Base-by-base conservation (phyloP, 1,284 basidiomycete species). In the Hortiboletus rubellus region DNA sequence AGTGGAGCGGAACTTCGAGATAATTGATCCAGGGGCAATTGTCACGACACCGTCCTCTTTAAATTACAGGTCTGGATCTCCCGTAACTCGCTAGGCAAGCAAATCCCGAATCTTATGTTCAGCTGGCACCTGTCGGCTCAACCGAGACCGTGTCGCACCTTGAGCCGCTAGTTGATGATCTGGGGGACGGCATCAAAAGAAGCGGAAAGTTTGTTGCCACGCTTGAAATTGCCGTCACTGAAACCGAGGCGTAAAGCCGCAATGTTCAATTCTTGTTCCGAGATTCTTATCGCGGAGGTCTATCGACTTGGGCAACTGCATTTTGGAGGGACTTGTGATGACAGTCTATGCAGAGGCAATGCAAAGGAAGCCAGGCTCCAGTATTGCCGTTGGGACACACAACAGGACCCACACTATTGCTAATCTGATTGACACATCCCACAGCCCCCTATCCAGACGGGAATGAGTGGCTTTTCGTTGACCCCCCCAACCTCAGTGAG, bases 371-470 rank as follows among this genome's bases (percentile, higher is more conserved):
- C 37, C 44, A 43, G 45, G 40, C 22, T 49, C 42, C 43, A 49
- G 22, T 31, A 34, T 47, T 22, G 27, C 47, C 24, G 31, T 41
- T 40, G 9, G 24, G 41, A 37, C 18, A 14, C 31, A n/a, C 45
- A 22, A 18, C 11, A 7, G 38, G 34, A 68, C 55, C 38, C 54
- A 66, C 50, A 50, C 15, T 38, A 15, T 43, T n/a, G 17, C 22
- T 42, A 53, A 47, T 46, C 22, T 47, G 46, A 49, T 50, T 48
- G 54, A 53, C 46, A 57, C 24, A 50, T 52, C 61, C 67, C 79
- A 59, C 77, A 79, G 5, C 63, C 74, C 10, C 77, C 77, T 46
- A 80, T 74, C 81, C 80, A 80, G 7, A 80, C 76, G 10, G 74
- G 70, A 51, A 69, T 37, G 9, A 51, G 55, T 11, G 78, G 76